These are phyloP conservation scores for Elsinoe arachidis DNA, from an alignment of 2,329 filamentous ascomycete species.

Conservation along the genomic window DNA sequence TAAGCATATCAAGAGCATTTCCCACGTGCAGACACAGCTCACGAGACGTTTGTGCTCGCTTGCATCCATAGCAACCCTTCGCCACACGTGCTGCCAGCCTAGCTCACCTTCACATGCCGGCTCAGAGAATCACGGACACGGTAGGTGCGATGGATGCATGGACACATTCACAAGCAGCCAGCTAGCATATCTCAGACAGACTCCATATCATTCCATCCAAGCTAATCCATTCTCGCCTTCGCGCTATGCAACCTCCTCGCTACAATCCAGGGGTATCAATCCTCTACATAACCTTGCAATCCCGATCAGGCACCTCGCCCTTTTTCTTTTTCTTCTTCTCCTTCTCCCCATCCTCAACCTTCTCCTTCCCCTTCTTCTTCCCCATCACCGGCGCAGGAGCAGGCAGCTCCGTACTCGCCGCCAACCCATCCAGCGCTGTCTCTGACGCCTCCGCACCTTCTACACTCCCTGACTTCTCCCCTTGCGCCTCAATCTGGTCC, in stretches of 20 bases:
- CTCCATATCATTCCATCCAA: background rate
- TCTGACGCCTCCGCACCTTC: background rate
- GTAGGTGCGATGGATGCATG: background rate
- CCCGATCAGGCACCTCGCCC: slow-evolving; percentile 17
- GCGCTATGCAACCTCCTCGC: background rate
- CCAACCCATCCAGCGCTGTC: background rate
- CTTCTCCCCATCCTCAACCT: background rate
- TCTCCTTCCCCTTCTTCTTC: slow-evolving; percentile 10
- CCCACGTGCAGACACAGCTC: too few relatives aligned
- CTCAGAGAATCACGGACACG: background rate
- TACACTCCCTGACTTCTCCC: background rate
- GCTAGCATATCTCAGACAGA: background rate
- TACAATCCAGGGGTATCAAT: background rate
- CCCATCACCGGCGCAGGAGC: background rate
- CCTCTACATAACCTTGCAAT: slow-evolving; percentile 17
- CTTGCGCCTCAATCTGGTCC: background rate
- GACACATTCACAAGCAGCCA: background rate
- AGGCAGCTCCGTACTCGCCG: background rate
- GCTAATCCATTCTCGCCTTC: background rate
- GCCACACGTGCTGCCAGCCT: too few relatives aligned
- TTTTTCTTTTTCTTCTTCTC: slow-evolving; percentile 15
- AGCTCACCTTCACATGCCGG: too few relatives aligned
- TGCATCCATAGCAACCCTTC: too few relatives aligned
- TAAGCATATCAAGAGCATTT: too few relatives aligned
- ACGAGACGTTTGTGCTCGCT: too few relatives aligned